A percentile compares a stretch with the other conserved stretches of the same genome.
These are phyloP conservation scores for Chlamydomonas incerta DNA, from an alignment of 139 green algal genomes.

Conservation along the genomic window DNA sequence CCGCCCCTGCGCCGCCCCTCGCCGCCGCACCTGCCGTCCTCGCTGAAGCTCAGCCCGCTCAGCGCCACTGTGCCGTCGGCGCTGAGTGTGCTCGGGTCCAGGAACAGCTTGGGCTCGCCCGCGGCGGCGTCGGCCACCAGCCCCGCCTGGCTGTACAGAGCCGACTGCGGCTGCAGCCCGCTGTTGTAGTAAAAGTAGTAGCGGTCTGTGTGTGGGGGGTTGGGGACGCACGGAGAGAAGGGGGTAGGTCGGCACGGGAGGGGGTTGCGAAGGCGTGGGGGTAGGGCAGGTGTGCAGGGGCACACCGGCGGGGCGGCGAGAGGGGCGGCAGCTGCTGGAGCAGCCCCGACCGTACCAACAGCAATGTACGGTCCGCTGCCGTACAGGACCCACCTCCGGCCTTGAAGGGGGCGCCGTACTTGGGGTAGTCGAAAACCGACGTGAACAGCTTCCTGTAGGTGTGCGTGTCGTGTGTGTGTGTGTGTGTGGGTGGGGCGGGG, in stretches of 20 bases:
- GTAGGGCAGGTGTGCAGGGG: too few relatives aligned
- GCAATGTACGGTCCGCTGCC: too few relatives aligned
- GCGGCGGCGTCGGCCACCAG: too few relatives aligned
- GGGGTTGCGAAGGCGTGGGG: too few relatives aligned
- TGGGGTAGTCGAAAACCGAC: constrained; percentile 83
- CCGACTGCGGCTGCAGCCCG: constrained; percentile 88
- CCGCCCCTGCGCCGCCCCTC: too few relatives aligned
- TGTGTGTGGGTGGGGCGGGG: too few relatives aligned
- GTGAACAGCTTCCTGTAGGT: constrained; percentile 67
- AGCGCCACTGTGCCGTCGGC: constrained; percentile 80
- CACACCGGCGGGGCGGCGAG: too few relatives aligned
- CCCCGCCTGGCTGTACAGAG: constrained; percentile 78
- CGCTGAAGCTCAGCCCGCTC: constrained; percentile 17
- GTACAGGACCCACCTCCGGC: constrained; percentile 54
- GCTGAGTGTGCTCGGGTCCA: constrained; percentile 92
- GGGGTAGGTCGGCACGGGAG: too few relatives aligned
- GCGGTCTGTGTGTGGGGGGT: constrained; percentile 50
- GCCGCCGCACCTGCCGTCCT: constrained; percentile 28
- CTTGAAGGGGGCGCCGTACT: constrained; percentile 76
- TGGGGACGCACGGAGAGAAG: too few relatives aligned
- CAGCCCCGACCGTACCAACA: too few relatives aligned
- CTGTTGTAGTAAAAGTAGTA: constrained; percentile 92
- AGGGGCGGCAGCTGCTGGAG: too few relatives aligned
- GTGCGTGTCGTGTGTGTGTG: too few relatives aligned
- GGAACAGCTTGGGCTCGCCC: constrained; percentile 65